Base-by-base conservation (phyloP, 2,329 filamentous ascomycete species). In the Fusarium setosum region DNA sequence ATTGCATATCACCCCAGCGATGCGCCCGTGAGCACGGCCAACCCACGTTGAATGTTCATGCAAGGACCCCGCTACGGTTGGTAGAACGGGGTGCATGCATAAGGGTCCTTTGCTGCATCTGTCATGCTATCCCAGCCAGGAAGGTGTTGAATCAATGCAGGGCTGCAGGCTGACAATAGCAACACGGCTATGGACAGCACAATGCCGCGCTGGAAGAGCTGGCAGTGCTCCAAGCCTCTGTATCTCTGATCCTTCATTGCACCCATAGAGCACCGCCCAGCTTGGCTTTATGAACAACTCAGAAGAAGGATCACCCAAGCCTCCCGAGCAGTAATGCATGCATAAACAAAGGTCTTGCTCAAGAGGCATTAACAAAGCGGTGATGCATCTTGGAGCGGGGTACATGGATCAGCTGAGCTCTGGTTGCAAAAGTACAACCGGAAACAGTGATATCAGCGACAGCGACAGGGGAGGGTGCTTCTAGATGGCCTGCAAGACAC, bases 401-500 rank as follows among this genome's bases (percentile, higher is more conserved):
- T 63, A 63, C 24, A 54, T 37, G 21, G 54, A 63, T 63, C 61
- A 63, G 59, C 61, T 63, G 61, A 63, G 48, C 37, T 8, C 26
- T 17, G 23, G 35, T n/a, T 35, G 35, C 26, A 38, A 21, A 42
- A 23, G 29, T 6, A 18, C 7, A 34, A 41, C 20, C 26, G 49
- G 26, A n/a, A 18, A 12, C 44, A 44, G 31, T 12, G 26, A 10
- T 31, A 9, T 38, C 18, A 20, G 35, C 26, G 17, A 23, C n/a
- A 13, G 17, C 21, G 17, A 18, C 51, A 41, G 49, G 51, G 51
- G 17, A 20, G 31, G 6, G 15, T n/a, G 5, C 4, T 38, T 10
- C 24, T 21, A 29, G 15, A 45, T 31, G 29, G 37, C n/a, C n/a
- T 29, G 37, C 31, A 8, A 35, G 20, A 34, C 31, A 34, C 31